A percentile compares a stretch with the other conserved stretches of the same genome.
Evolutionary conservation across 805 yeast species (phyloP).

Genomic region (Candida sphagnicola): DNA sequence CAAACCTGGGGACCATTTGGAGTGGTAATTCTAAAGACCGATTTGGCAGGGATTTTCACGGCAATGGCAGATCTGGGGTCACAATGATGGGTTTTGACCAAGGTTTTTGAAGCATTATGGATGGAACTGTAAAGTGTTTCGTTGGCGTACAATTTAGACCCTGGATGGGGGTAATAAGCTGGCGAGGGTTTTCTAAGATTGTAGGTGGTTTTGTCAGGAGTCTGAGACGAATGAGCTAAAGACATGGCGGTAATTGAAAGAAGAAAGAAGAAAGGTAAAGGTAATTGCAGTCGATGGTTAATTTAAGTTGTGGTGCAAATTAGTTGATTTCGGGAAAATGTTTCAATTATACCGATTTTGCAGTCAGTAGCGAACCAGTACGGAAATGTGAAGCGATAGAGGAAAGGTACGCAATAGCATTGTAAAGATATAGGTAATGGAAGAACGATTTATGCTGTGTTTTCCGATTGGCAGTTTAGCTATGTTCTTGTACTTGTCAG

Average conservation of each 20-base stretch:
- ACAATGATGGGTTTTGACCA: slow-evolving; percentile 39
- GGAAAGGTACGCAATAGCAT: too few species aligned
- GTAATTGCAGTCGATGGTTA: too few species aligned
- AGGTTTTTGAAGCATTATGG: slow-evolving; percentile 40
- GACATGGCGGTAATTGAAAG: not conserved
- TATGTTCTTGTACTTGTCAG: too few species aligned
- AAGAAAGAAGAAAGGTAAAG: not conserved
- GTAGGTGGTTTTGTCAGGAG: slow-evolving; percentile 28
- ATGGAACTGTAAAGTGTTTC: slow-evolving; percentile 43
- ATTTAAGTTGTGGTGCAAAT: too few species aligned
- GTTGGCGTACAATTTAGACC: slow-evolving; percentile 51
- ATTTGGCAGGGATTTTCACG: slow-evolving; percentile 58
- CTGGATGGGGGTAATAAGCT: slow-evolving; percentile 55
- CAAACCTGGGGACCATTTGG: slow-evolving; percentile 73
- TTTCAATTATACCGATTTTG: too few species aligned
- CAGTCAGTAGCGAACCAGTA: too few species aligned
- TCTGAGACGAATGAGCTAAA: slow-evolving; percentile 24
- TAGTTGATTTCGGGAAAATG: too few species aligned
- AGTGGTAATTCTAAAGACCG: slow-evolving; percentile 55
- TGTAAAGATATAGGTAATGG: too few species aligned
- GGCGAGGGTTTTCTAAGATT: slow-evolving; percentile 44
- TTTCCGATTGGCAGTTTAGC: too few species aligned
- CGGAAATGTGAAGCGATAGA: too few species aligned
- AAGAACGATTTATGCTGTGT: too few species aligned
- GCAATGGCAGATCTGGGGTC: slow-evolving; percentile 59